Percentiles rank a stretch among this genome's conserved stretches.
These are phyloP conservation scores for Moricandia arvensis DNA, from an alignment of 345 rosid genomes.

Conservation along the genomic window DNA sequence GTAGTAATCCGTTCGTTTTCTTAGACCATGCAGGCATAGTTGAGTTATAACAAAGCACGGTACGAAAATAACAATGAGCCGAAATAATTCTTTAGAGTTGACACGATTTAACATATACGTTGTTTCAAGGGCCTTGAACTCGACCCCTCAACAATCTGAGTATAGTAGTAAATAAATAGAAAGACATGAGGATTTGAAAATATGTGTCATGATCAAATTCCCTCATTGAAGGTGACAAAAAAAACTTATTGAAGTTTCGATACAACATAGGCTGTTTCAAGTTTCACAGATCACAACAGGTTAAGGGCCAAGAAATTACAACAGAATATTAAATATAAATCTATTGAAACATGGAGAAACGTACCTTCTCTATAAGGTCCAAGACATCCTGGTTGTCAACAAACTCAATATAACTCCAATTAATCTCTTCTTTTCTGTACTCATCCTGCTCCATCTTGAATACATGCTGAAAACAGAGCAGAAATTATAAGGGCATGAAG, in stretches of 20 bases:
- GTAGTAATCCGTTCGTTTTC: background rate
- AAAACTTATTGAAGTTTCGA: background rate
- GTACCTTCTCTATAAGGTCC: slow-evolving; percentile 97
- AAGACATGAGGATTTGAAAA: background rate
- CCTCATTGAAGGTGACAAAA: background rate
- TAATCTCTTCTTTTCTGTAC: slow-evolving; percentile 88
- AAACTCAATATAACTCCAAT: slow-evolving; percentile 98
- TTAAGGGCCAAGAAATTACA: slow-evolving; percentile 8
- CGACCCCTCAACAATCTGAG: background rate
- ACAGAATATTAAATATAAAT: background rate
- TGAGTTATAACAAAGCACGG: background rate
- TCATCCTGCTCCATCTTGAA: slow-evolving; percentile 99
- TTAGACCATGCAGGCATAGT: background rate
- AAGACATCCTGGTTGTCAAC: slow-evolving; percentile 97
- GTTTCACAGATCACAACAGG: background rate
- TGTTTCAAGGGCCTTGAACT: slow-evolving; percentile 9
- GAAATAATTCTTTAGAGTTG: background rate
- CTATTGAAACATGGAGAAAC: slow-evolving; percentile 20
- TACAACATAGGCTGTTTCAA: slow-evolving; percentile 14
- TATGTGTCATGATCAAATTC: background rate
- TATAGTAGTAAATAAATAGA: background rate
- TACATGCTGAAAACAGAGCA: slow-evolving; percentile 72
- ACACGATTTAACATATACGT: background rate
- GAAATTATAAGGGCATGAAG: slow-evolving; percentile 10
- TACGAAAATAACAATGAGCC: background rate